Evolutionary conservation across 139 green algal genomes (phyloP), one percentile per base, ranked within the genome.

Genomic region (Volvox reticuliferus): DNA sequence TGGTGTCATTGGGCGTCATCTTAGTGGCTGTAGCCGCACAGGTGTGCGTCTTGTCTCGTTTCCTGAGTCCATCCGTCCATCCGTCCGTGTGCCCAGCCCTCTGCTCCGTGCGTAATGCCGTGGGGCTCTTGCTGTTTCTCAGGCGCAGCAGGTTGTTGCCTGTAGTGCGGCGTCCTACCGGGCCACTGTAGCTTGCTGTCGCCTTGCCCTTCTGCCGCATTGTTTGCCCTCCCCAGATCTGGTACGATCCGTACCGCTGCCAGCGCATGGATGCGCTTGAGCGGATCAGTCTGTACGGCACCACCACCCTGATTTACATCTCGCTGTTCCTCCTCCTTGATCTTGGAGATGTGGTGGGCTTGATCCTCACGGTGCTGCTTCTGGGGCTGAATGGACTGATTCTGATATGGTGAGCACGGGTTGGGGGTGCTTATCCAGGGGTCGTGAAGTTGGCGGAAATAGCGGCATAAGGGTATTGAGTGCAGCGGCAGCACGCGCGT

Each of bases 251-350:
- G 75, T 91, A 91, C 78, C 79, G 79, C 79, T 86, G 79, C 65
- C 71, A 50, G 22, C 37, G 65, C 79, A 87, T 91, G 88, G 88
- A 91, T 75, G 12, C 62, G 32, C 77, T 91, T 77, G 87, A 91
- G 87, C 82, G 82, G 16, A 17, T 88, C 6, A 88, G 82, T 62
- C 44, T 88, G 82, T 75, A 73, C 84, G 68, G 85, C 86, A 90
- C 73, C 73, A 68, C 68, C 26, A 30, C n/a, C 68, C 62, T 81
- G 18, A 69, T 89, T 35, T 81, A 80, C 84, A 71, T 81, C 0
- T 44, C 86, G 19, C 73, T 90, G 30, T 90, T 77, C 79, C 79
- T 91, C 76, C 24, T 79, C n/a, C 61, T 91, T 13, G 75, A 91
- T 26, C 12, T 88, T 36, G 33, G 32, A n/a, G 37, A 71, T 63